Percentiles rank a stretch among this genome's conserved stretches.
Conservation (phyloP, 192 early-diverging fungal species). For the Backusella westeae region DNA sequence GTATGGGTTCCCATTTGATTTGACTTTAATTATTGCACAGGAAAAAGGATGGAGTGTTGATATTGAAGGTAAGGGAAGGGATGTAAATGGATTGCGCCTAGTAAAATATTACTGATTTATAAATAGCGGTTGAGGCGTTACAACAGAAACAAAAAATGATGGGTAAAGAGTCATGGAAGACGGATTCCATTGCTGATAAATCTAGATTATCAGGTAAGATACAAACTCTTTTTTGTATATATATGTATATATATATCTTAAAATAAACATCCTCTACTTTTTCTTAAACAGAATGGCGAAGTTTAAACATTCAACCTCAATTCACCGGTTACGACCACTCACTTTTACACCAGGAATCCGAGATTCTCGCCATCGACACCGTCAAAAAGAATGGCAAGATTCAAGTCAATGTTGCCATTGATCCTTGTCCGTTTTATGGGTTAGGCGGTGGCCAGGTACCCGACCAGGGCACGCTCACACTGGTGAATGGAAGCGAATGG, state of each 20-base stretch:
- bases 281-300: constrained; percentile 29
- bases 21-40: constrained; percentile 49
- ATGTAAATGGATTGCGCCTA: too few relatives aligned
- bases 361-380: constrained; percentile 32
- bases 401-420: constrained; percentile 46
- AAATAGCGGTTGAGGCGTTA: constrained; percentile 40
- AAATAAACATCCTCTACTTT: neutral
- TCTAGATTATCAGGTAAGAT: constrained; percentile 26
- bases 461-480: constrained; percentile 40
- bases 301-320: constrained; percentile 30
- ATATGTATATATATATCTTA: neutral
- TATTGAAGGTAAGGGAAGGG: constrained; percentile 22
- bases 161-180: constrained; percentile 49
- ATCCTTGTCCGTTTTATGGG: constrained; percentile 61
- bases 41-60: constrained; percentile 60
- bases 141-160: constrained; percentile 43
- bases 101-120: neutral
- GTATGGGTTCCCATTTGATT: constrained; percentile 59
- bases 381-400: constrained; percentile 36
- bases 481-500: constrained; percentile 43
- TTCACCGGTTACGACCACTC: constrained; percentile 54
- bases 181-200: constrained; percentile 21
- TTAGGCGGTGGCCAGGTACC: constrained; percentile 58
- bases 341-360: constrained; percentile 38
- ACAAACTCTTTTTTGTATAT: neutral